These are phyloP conservation scores for Kazachstania kunashirensis DNA, from an alignment of 805 yeast species.

Conservation along the genomic window DNA sequence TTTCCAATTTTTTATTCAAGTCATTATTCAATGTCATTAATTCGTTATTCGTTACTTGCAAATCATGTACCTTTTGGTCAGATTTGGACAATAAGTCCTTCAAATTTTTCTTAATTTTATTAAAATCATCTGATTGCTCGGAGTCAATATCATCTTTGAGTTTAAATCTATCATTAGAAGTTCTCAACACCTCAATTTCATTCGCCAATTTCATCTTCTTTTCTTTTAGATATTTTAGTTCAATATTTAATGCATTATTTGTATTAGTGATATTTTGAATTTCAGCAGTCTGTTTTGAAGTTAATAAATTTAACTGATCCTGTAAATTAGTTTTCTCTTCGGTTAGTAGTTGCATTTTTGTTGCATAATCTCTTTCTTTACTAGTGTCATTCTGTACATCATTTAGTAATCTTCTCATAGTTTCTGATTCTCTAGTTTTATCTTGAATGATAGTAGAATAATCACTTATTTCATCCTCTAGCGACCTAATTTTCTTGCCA, in stretches of 20 bases:
- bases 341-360: constrained; percentile 38
- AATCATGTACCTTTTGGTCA: constrained; percentile 44
- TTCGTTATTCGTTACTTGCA: constrained; percentile 43
- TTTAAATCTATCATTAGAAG: constrained; percentile 24
- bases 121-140: constrained; percentile 28
- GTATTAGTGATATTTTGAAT: constrained; percentile 49
- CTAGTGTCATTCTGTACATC: constrained; percentile 55
- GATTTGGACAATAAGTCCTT: constrained; percentile 44
- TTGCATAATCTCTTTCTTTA: constrained; percentile 46
- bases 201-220: constrained; percentile 28
- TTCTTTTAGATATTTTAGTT: constrained; percentile 29
- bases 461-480: constrained; percentile 79
- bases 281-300: constrained; percentile 55
- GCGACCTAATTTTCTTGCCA: constrained; percentile 45
- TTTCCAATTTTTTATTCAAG: constrained; percentile 52
- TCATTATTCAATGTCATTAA: constrained; percentile 59
- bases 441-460: constrained; percentile 65
- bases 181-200: constrained; percentile 27
- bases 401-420: constrained; percentile 56
- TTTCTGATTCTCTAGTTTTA: constrained; percentile 66
- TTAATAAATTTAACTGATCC: constrained; percentile 37
- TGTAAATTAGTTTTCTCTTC: constrained; percentile 61
- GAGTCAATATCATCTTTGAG: constrained; percentile 19
- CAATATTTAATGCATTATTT: constrained; percentile 33
- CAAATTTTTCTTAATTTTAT: constrained; percentile 31